Percentiles rank a stretch among this genome's conserved stretches.
These are phyloP conservation scores for Ogataea glucozyma DNA, from an alignment of 805 yeast genomes.

Conservation along the genomic window DNA sequence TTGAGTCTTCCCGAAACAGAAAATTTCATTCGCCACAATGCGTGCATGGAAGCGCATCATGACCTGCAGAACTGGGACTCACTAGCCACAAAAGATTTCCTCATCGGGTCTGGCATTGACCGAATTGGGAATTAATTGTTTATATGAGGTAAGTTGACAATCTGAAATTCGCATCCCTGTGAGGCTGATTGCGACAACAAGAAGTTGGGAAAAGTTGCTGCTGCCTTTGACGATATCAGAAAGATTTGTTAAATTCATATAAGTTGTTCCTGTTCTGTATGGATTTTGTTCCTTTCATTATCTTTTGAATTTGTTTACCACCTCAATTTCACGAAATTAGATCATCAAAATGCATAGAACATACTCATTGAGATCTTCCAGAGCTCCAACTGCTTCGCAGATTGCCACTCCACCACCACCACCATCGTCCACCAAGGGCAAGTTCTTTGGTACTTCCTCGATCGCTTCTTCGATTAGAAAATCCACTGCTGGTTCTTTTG, in stretches of 20 bases:
- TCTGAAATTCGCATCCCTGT: conserved; percentile 17
- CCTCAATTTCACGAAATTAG: background rate
- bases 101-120: conserved; percentile 7
- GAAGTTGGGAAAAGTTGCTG: conserved; percentile 7
- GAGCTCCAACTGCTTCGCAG: conserved; percentile 89
- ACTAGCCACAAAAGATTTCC: conserved; percentile 5
- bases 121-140: conserved; percentile 20
- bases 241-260: conserved; percentile 1
- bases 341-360: conserved; percentile 76
- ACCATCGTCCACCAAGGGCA: conserved; percentile 65
- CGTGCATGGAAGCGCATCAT: conserved; percentile 5
- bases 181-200: conserved; percentile 8
- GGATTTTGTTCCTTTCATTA: background rate
- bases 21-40: conserved; percentile 5
- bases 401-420: conserved; percentile 81
- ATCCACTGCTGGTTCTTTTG: conserved; percentile 85
- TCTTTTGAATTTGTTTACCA: no score
- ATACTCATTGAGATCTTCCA: conserved; percentile 88
- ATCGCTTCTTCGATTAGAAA: conserved; percentile 72
- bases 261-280: background rate
- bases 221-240: conserved; percentile 2
- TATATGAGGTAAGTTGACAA: conserved; percentile 16
- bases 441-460: conserved; percentile 74
- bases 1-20: conserved; percentile 22
- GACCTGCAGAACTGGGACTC: background rate